Conservation (phyloP, 208 protist genomes). For the Acanthamoeba triangularis region DNA sequence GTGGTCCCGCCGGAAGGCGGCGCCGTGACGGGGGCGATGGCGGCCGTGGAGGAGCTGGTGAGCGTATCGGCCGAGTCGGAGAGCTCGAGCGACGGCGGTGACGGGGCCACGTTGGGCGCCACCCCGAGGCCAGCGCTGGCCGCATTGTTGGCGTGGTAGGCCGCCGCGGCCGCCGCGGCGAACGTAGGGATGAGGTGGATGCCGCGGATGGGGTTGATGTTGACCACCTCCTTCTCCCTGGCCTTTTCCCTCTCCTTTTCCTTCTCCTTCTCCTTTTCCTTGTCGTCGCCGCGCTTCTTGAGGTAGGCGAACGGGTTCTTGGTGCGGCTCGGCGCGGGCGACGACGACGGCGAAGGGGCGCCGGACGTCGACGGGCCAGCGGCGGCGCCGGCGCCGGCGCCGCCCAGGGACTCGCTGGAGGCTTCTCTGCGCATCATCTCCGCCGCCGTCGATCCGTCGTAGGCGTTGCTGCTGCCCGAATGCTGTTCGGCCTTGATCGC, state of each 20-base stretch:
- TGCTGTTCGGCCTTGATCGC: not conserved
- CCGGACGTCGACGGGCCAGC: not conserved
- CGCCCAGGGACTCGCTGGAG: not conserved
- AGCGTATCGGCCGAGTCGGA: not conserved
- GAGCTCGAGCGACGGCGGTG: not conserved
- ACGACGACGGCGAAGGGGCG: not conserved
- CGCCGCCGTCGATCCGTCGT: not conserved
- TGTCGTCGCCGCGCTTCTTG: slow-evolving; percentile 15
- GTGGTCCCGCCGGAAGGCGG: not conserved
- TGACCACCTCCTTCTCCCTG: slow-evolving; percentile 9
- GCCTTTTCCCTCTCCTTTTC: not conserved
- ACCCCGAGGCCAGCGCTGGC: not conserved
- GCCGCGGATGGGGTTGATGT: slow-evolving; percentile 28
- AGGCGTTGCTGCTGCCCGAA: not conserved
- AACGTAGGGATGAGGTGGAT: slow-evolving; percentile 20
- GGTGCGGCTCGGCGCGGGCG: not conserved
- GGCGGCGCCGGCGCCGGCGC: not conserved
- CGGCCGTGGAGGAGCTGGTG: not conserved
- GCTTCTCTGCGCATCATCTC: not conserved
- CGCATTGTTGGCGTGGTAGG: not conserved
- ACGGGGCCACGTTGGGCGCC: not conserved
- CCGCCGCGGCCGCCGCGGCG: not conserved
- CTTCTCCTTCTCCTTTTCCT: not conserved
- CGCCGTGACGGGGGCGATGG: not conserved
- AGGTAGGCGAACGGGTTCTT: slow-evolving; percentile 33